phyloP scores from a whole-genome alignment of 2,329 filamentous ascomycete species.

The Penicillium hordei region DNA sequence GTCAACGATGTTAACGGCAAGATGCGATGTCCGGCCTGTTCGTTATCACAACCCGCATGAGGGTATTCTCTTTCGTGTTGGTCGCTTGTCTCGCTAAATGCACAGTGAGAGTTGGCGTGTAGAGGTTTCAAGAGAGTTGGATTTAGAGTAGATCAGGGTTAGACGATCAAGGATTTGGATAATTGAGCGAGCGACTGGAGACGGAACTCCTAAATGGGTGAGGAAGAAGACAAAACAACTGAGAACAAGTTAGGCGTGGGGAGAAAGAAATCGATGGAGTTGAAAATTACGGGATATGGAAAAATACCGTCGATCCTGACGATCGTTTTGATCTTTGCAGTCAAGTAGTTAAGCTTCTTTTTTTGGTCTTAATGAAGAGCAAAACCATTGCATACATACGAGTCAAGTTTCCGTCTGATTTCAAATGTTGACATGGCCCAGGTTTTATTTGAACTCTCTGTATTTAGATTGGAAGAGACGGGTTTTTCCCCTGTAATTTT shows the following conservation, averaged over 20 bases:
- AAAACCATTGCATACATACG: not conserved
- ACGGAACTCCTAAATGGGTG: slow-evolving; percentile 6
- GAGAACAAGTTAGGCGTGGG: slow-evolving; percentile 3
- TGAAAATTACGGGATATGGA: slow-evolving; percentile 10
- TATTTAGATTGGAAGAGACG: not conserved
- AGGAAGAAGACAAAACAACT: slow-evolving; percentile 5
- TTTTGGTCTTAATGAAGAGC: not conserved
- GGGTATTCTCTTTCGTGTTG: not conserved
- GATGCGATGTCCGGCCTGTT: slow-evolving; percentile 9
- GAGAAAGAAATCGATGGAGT: slow-evolving; percentile 10
- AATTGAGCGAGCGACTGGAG: slow-evolving; percentile 12
- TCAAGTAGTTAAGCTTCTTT: slow-evolving; percentile 2
- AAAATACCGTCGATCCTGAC: slow-evolving; percentile 13
- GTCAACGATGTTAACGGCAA: slow-evolving; percentile 1
- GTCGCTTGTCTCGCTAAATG: not conserved
- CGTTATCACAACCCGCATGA: slow-evolving; percentile 10
- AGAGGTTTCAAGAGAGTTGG: not conserved
- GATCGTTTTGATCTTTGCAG: slow-evolving; percentile 1
- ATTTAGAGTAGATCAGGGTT: not conserved
- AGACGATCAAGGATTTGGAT: not conserved
- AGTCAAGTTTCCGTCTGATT: not conserved
- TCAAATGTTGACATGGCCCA: not conserved
- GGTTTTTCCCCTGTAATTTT: not conserved
- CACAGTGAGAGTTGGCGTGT: not conserved
- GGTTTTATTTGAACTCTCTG: not conserved